A percentile compares a stretch with the other conserved stretches of the same genome.
phyloP scores from a whole-genome alignment of 1,284 basidiomycete genomes.

The Pyrrhoderma noxium region DNA sequence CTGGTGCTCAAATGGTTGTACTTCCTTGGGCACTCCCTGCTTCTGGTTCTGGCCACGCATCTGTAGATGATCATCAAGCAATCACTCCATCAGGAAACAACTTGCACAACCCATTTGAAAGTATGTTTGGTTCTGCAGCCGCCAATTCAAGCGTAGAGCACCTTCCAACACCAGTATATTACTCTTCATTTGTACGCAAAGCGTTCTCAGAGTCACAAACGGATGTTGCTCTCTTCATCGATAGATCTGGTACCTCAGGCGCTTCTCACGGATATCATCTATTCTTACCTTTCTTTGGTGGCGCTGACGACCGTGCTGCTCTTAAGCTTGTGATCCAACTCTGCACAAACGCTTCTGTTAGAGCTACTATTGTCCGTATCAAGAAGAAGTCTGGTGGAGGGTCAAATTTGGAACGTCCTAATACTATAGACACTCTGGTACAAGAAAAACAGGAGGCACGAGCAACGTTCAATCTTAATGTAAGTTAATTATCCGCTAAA shows the following conservation, averaged over 20 bases:
- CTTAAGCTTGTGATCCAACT: conserved; percentile 75
- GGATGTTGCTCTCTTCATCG: conserved; percentile 80
- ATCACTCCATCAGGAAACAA: background rate
- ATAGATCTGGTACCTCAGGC: conserved; percentile 32
- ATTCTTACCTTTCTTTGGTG: conserved; percentile 87
- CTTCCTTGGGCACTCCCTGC: conserved; percentile 58
- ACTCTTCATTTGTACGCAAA: conserved; percentile 74
- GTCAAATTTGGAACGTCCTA: conserved; percentile 24
- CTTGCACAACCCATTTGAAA: conserved; percentile 29
- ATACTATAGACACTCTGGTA: conserved; percentile 27
- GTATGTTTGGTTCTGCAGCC: conserved; percentile 26
- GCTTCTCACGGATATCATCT: conserved; percentile 44
- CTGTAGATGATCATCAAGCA: background rate
- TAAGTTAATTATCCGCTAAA: too few species aligned
- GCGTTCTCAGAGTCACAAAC: conserved; percentile 61
- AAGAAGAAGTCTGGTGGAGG: conserved; percentile 33
- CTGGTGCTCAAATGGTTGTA: conserved; percentile 67
- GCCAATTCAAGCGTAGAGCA: conserved; percentile 17
- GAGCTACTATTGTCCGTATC: conserved; percentile 68
- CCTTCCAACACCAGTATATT: conserved; percentile 37
- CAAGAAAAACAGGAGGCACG: conserved; percentile 26
- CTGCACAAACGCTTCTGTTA: conserved; percentile 54
- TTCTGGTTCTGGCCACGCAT: conserved; percentile 1
- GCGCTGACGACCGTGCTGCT: conserved; percentile 85
- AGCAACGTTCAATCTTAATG: conserved; percentile 15